Evolutionary conservation across 805 yeast species (phyloP).

Genomic region (Wickerhamomyces bovis): DNA sequence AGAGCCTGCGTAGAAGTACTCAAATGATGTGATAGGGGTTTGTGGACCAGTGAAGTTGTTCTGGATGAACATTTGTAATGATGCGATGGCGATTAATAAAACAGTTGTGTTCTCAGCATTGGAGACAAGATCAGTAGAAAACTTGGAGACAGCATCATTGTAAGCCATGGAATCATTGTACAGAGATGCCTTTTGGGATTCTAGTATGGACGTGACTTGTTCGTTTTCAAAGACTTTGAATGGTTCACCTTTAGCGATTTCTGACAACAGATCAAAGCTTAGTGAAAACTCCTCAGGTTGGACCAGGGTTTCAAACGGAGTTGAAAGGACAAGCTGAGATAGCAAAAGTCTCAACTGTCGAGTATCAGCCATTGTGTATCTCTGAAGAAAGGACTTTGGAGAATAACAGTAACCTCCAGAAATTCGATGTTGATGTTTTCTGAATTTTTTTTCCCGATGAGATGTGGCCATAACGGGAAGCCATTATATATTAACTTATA

Average conservation of each 20-base stretch:
- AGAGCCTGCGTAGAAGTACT: conserved; percentile 21
- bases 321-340: conserved; percentile 7
- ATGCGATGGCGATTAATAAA: conserved; percentile 38
- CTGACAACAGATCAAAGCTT: conserved; percentile 12
- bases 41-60: conserved; percentile 82
- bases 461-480: background rate
- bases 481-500: too few species aligned
- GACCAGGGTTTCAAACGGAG: conserved; percentile 7
- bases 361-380: background rate
- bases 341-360: conserved; percentile 4
- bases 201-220: background rate
- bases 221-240: conserved; percentile 12
- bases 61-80: conserved; percentile 66
- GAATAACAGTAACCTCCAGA: background rate
- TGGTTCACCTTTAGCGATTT: conserved; percentile 18
- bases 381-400: background rate
- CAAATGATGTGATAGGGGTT: conserved; percentile 31
- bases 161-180: conserved; percentile 2
- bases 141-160: conserved; percentile 7
- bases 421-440: background rate
- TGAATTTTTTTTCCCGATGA: background rate
- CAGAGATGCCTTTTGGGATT: background rate
- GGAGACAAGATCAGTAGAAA: background rate
- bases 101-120: conserved; percentile 8
- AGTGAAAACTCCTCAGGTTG: conserved; percentile 2